These are phyloP conservation scores for Pestalotiopsis fici DNA, from an alignment of 2,329 filamentous ascomycete species.

Conservation along the genomic window DNA sequence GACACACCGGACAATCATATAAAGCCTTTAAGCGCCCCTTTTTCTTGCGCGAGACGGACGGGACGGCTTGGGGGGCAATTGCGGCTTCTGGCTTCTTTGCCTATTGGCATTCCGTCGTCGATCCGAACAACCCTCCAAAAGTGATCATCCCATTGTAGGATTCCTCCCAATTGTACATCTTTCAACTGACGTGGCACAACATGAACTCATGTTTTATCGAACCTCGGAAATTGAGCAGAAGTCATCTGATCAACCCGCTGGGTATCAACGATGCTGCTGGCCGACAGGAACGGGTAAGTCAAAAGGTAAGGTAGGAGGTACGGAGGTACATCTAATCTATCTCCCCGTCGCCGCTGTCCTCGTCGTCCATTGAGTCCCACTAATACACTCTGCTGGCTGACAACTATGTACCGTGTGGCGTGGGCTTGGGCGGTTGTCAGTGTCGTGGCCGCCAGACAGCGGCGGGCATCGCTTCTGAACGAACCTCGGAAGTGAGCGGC, in stretches of 20 bases:
- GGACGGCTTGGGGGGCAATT: background rate
- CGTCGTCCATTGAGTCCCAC: background rate
- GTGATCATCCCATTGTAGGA: background rate
- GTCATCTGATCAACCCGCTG: background rate
- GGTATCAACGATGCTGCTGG: background rate
- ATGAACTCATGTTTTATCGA: background rate
- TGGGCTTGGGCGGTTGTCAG: background rate
- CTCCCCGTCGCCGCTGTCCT: background rate
- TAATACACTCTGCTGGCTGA: background rate
- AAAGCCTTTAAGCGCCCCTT: constrained; percentile 24
- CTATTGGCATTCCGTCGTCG: background rate
- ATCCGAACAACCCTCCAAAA: background rate
- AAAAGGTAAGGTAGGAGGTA: too few species aligned
- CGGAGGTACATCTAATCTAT: background rate
- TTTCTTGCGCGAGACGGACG: background rate
- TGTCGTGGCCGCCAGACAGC: too few species aligned
- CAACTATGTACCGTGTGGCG: background rate
- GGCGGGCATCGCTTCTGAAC: background rate
- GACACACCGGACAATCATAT: constrained; percentile 19
- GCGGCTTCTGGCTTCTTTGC: background rate
- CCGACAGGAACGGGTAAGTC: too few species aligned
- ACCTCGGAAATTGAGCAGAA: background rate
- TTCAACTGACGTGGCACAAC: background rate
- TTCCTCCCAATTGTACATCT: background rate
- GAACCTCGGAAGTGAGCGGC: background rate